phyloP scores from a whole-genome alignment of 331 rosid genomes.

The Arachis monticola region DNA sequence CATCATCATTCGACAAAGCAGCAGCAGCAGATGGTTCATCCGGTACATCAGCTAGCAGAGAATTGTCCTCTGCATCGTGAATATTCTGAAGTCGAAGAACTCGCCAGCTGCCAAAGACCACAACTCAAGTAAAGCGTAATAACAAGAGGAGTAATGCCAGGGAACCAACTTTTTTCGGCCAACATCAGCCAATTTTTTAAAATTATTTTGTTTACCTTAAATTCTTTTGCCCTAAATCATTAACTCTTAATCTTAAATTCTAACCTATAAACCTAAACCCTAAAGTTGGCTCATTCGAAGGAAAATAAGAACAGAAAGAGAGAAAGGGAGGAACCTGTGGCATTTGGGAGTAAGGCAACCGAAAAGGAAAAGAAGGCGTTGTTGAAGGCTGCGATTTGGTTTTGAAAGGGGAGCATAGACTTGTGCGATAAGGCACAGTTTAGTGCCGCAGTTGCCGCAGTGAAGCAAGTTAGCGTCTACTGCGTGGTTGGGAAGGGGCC shows the following conservation, averaged over 20 bases:
- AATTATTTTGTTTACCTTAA: too few relatives aligned
- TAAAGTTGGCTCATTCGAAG: neutral
- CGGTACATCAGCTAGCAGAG: neutral
- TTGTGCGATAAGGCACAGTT: conserved; percentile 70
- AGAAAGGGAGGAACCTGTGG: conserved; percentile 46
- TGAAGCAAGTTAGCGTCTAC: conserved; percentile 50
- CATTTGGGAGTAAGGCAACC: conserved; percentile 69
- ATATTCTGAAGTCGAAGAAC: conserved; percentile 77
- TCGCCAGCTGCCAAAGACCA: conserved; percentile 56
- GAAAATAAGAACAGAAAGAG: neutral
- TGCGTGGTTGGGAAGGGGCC: conserved; percentile 61
- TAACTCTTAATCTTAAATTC: too few relatives aligned
- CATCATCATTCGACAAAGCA: conserved; percentile 40
- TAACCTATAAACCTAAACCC: too few relatives aligned
- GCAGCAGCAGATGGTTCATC: conserved; percentile 1
- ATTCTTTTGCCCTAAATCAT: too few relatives aligned
- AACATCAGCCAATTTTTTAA: too few relatives aligned
- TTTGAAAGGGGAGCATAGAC: conserved; percentile 75
- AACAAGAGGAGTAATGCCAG: neutral
- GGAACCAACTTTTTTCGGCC: too few relatives aligned
- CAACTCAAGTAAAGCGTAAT: neutral
- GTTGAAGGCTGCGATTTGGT: conserved; percentile 42
- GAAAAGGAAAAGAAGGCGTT: conserved; percentile 69
- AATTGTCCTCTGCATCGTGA: conserved; percentile 31
- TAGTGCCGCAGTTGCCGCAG: conserved; percentile 58